A percentile compares a stretch with the other conserved stretches of the same genome.
Conservation (phyloP, 805 yeast species). For the Tetrapisispora pingtungensis region DNA sequence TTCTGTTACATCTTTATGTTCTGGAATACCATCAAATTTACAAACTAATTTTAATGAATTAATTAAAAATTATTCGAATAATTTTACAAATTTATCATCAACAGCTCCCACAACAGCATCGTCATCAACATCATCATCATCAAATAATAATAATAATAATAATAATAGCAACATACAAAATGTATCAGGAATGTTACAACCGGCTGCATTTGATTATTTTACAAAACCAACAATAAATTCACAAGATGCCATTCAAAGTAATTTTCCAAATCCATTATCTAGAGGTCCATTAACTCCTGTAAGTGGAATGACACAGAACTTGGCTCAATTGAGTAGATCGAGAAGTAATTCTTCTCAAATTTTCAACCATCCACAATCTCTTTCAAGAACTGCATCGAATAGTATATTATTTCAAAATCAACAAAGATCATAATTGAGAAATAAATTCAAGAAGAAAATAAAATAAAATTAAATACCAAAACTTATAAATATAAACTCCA, state of each 20-base stretch:
- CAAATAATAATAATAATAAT: neutral
- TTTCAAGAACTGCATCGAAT: constrained; percentile 16
- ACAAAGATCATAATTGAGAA: neutral
- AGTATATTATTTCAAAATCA: constrained; percentile 2
- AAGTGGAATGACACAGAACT: neutral
- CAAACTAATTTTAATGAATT: constrained; percentile 4
- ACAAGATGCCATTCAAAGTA: constrained; percentile 6
- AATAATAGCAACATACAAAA: neutral
- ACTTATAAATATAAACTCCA: no score
- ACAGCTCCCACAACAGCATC: no score
- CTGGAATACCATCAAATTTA: constrained; percentile 13
- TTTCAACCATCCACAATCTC: constrained; percentile 6
- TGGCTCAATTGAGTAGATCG: constrained; percentile 12
- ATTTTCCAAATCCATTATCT: neutral
- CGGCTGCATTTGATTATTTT: constrained; percentile 6
- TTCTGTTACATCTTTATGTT: constrained; percentile 18
- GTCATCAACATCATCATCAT: no score
- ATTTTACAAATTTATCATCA: neutral
- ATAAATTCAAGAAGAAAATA: no score
- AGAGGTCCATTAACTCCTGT: constrained; percentile 1
- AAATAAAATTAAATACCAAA: no score
- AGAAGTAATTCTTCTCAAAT: constrained; percentile 20
- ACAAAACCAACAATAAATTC: constrained; percentile 3
- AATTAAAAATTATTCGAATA: neutral
- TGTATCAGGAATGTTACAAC: constrained; percentile 4